Evolutionary conservation across 768 basidiomycete species (phyloP), one percentile per base, ranked within the genome.

Genomic region (Lactarius psammicola): DNA sequence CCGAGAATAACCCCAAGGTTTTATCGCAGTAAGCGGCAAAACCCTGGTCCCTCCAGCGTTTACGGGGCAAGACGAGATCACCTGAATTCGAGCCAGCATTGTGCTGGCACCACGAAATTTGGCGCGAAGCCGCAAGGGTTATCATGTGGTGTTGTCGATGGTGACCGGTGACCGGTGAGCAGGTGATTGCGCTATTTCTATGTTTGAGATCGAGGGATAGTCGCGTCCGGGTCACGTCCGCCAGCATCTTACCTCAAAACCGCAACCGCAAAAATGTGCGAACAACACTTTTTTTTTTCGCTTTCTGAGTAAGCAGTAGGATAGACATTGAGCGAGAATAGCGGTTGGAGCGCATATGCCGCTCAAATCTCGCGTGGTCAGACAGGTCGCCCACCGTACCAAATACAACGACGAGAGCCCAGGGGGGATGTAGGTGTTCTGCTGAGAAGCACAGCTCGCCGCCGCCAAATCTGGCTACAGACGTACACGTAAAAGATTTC

Each of bases 101-200:
- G 46, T 2, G 65, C 65, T 66, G 65, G 65, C 65, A 62, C 31
- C 26, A 26, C 10, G 31, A 46, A 60, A 26, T 1, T 15, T 49
- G 46, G 46, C 46, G 23, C 11, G 10, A 26, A 46, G n/a, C 4
- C 11, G 1, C 46, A 26, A 18, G 23, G 11, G 36, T 26, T 49
- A 6, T 9, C n/a, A 31, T 20, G 5, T 23, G 58, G 33, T 36
- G 26, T 42, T n/a, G 33, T 49, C 20, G 5, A 60, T 49, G 46
- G 8, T n/a, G n/a, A n/a, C n/a, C n/a, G n/a, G n/a, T n/a, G n/a
- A n/a, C n/a, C n/a, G n/a, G n/a, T 49, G 46, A 23, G 23, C 46
- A 26, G 46, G 46, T 13, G 46, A 23, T 6, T 7, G 30, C 53
- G 17, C 53, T 20, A 31, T 55, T 20, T 31, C 31, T 20, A 30